Evolutionary conservation across 768 basidiomycete species (phyloP).

Genomic region (Albatrellus ellisii): DNA sequence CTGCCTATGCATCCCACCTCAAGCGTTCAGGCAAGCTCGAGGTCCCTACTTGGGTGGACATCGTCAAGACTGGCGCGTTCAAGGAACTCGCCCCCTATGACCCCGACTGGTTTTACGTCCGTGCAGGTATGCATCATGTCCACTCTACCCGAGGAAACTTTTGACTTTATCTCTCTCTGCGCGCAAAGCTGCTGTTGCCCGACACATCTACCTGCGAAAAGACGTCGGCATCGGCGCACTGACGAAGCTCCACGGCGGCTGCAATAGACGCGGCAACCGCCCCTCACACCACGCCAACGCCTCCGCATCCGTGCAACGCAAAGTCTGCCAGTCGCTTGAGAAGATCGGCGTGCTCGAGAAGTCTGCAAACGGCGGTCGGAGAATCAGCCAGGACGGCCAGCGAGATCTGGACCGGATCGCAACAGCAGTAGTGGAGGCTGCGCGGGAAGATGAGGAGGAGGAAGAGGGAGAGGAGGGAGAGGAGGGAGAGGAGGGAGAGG

Average conservation of each 20-base stretch:
- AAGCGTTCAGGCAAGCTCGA: constrained; percentile 99
- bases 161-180: not conserved
- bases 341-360: constrained; percentile 97
- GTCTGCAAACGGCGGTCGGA: constrained; percentile 86
- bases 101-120: constrained; percentile 98
- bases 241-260: constrained; percentile 92
- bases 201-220: constrained; percentile 99
- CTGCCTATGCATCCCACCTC: constrained; percentile 89
- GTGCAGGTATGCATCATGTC: constrained; percentile 61
- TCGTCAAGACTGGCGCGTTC: constrained; percentile 95
- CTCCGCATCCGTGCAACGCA: constrained; percentile 84
- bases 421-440: constrained; percentile 74
- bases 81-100: constrained; percentile 99
- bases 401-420: constrained; percentile 92
- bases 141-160: not conserved
- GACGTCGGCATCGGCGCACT: constrained; percentile 90
- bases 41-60: constrained; percentile 95
- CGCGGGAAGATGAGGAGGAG: constrained; percentile 60
- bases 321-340: constrained; percentile 92
- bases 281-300: constrained; percentile 88
- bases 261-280: constrained; percentile 92
- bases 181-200: constrained; percentile 76
- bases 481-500: constrained; percentile 39
- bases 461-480: constrained; percentile 64
- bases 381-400: constrained; percentile 94